Evolutionary conservation across 1,284 basidiomycete species (phyloP), one percentile per base, ranked within the genome.

Genomic region (Xerocomus amazonicus): DNA sequence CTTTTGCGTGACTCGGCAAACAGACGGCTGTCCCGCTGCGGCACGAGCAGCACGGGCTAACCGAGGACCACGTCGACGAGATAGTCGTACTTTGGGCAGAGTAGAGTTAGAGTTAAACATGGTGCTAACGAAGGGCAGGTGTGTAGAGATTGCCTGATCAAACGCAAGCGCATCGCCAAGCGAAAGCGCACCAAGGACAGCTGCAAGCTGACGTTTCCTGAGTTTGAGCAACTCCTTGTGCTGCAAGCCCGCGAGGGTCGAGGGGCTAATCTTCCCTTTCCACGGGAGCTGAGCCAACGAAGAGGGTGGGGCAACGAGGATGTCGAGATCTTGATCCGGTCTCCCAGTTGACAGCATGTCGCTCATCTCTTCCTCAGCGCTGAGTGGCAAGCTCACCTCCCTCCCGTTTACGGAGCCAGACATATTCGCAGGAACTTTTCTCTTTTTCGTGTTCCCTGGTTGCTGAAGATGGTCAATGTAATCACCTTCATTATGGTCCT

Each of bases 361-460:
- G 42, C 51, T 54, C n/a, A 41, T 51, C 35, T 62, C 68, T 48
- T 66, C 65, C 46, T 65, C 68, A 17, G 42, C 52, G 7, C 54
- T 46, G 47, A 62, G 59, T 42, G 59, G 51, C 39, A 62, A 47
- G 52, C 63, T 55, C 41, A 41, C 56, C 47, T 70, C 67, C 45
- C 63, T 63, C 49, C 65, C 63, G 28, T 61, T 65, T 4, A 52
- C 67, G 28, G 68, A 66, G 45, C 70, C 69, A 9, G 72, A 67
- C 52, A 70, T 63, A 44, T 78, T 76, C 28, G 74, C 72, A 4
- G 88, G 87, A 10, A 90, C 88, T 63, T 90, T 90, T 45, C 87
- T 76, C 71, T 90, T 90, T 77, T 90, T 90, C 39, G 86, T 85
- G 61, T 90, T 90, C n/a, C 84, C 84, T 7, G 81, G 84, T 56